Evolutionary conservation across 163 green algal genomes (phyloP).

Genomic region (Chlamydomonas reinhardtii): DNA sequence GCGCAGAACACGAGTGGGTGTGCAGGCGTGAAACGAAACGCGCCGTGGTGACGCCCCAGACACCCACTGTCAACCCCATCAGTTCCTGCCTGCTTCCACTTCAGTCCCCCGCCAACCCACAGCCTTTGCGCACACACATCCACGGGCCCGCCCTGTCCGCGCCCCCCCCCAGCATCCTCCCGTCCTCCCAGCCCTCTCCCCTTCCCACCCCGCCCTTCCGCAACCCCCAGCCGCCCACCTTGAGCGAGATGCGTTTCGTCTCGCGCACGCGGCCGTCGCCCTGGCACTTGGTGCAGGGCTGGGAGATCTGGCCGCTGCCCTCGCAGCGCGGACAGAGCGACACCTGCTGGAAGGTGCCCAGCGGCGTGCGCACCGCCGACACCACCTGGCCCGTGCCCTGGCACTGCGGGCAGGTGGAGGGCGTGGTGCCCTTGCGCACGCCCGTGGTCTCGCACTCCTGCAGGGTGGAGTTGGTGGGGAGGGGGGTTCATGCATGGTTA

Average conservation of each 20-base stretch:
- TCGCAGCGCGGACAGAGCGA: conserved; percentile 87
- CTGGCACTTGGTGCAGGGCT: conserved; percentile 90
- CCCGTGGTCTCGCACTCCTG: conserved; percentile 85
- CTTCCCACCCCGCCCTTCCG: too few relatives aligned
- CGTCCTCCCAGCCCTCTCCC: too few relatives aligned
- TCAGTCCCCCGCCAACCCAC: too few relatives aligned
- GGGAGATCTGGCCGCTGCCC: conserved; percentile 87
- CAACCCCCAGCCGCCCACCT: conserved; percentile 57
- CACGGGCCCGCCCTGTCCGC: too few relatives aligned
- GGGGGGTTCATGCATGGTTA: too few relatives aligned
- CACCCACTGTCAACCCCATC: too few relatives aligned
- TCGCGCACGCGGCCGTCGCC: conserved; percentile 92
- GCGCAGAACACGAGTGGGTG: too few relatives aligned
- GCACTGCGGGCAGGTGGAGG: conserved; percentile 91
- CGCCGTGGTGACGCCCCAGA: too few relatives aligned
- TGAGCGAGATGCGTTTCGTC: conserved; percentile 91
- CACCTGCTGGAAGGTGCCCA: conserved; percentile 96
- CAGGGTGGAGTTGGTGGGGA: neutral
- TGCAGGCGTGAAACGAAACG: too few relatives aligned
- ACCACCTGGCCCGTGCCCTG: conserved; percentile 93
- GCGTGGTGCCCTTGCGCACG: conserved; percentile 88
- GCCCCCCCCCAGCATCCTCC: too few relatives aligned
- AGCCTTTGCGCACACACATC: too few relatives aligned
- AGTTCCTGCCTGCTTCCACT: too few relatives aligned
- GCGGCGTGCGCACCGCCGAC: conserved; percentile 87